Base-by-base conservation (phyloP, 805 yeast genomes). In the Dipodascus albidus region DNA sequence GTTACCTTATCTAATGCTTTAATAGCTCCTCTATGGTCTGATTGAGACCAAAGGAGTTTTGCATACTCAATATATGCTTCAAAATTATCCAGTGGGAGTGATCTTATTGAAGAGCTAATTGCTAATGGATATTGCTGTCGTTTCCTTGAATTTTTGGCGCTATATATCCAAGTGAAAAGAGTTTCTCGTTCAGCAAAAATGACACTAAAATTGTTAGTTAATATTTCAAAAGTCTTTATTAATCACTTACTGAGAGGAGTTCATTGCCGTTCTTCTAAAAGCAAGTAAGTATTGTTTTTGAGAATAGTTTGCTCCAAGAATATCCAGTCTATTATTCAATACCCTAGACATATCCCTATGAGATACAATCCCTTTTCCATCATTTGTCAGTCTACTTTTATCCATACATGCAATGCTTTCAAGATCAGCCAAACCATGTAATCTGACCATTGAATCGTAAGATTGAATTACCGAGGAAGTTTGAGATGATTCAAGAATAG, bases 41-140 rank as follows among this genome's bases (percentile, higher is more conserved):
- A 96, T 63, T 86, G 87, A 2, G 81, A 83, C 97, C 98, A 91
- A 42, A 88, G 67, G 6, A 93, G 73, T 54, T 85, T 82, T 2
- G 96, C 83, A 65, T 85, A 83, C 64, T 89, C 96, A 42, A 85
- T 55, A 19, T 53, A 52, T 3, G 66, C 64, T 21, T 54, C 50
- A 6, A 61, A 62, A 20, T 56, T 17, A 59, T 60, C 68, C 67
- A 79, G 70, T 14, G 48, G 19, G 47, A 59, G 42, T 1, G 87
- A 88, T 60, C 80, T 74, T 62, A 85, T 76, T 21, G 85, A 77
- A 6, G 82, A 75, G 20, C 81, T 76, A 1, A 87, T 80, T 0
- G 96, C 84, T 41, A 87, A 73, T 60, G 87, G 93, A 2, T 83
- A 69, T 55, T 90, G 75, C 8, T 81, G 78, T 55, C 82, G 80